Evolutionary conservation across 148 eudicot species (phyloP), one percentile per base, ranked within the genome.

Genomic region (Chenopodium suecicum): DNA sequence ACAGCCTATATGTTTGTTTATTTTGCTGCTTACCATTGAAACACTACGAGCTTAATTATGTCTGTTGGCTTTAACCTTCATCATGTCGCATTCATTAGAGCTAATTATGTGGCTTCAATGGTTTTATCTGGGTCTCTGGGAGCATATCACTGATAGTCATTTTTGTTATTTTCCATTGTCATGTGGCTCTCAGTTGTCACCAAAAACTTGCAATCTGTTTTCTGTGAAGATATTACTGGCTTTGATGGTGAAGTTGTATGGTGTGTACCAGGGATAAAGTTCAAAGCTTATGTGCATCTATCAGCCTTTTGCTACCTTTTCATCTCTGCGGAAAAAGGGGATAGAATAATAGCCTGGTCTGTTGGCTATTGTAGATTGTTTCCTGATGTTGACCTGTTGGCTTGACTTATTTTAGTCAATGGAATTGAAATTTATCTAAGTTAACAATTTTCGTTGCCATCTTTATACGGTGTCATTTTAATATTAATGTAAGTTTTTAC

Each of bases 271-370:
- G 47, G 47, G 4, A 22, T 22, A 31, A 46, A 0, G 73, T 69
- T 32, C 47, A 19, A 34, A 32, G 34, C 46, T 31, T 27, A 3
- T 29, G 3, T 29, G 34, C 19, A 5, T 23, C 32, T 10, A 67
- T 67, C 73, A 69, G 73, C 73, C 73, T 69, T 16, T 31, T 67
- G 47, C 47, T 69, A 69, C 71, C 71, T 31, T 13, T 67, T 0
- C 54, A 56, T 17, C 22, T 13, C 4, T 2, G 22, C 2, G 4
- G 16, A 54, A 54, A 54, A 54, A 12, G 20, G 0, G 6, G 27
- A 9, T 41, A 41, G 44, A 22, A 62, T 6, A 4, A 62, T 23
- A 62, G 12, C 66, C 27, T 19, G 47, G 20, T 13, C 13, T 37
- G 52, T 70, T 54, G 13, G 76, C 58, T 56, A n/a, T 47, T 70